Percentiles rank a stretch among this genome's conserved stretches.
These are phyloP conservation scores for Lobosporangium transversale DNA, from an alignment of 192 early-diverging fungal genomes.

Conservation along the genomic window DNA sequence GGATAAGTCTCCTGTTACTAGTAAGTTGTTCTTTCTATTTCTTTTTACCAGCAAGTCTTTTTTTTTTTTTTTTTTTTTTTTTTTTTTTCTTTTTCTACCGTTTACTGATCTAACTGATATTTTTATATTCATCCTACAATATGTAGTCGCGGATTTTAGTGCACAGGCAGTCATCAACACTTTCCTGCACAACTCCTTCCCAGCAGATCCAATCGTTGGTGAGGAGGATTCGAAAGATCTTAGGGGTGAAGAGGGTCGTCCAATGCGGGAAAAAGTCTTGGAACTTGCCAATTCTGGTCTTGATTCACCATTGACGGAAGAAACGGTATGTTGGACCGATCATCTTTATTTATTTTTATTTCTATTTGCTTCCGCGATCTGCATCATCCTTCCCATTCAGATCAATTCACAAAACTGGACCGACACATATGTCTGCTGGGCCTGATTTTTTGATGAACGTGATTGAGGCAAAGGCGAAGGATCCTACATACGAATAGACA, in stretches of 20 bases:
- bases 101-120: background rate
- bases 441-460: no score
- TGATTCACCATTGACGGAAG: slow-evolving; percentile 64
- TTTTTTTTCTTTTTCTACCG: slow-evolving; percentile 7
- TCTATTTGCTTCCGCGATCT: background rate
- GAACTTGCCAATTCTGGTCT: slow-evolving; percentile 81
- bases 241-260: slow-evolving; percentile 70
- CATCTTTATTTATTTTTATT: slow-evolving; percentile 10
- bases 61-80: slow-evolving; percentile 11
- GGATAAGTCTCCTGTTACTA: slow-evolving; percentile 96
- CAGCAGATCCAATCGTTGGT: slow-evolving; percentile 91
- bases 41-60: background rate
- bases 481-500: no score
- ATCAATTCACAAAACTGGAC: no score
- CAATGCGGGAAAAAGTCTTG: slow-evolving; percentile 80
- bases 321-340: slow-evolving; percentile 64
- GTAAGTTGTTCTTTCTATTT: slow-evolving; percentile 54
- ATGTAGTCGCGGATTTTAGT: slow-evolving; percentile 90
- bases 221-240: slow-evolving; percentile 95
- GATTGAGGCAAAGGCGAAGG: no score
- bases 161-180: slow-evolving; percentile 95
- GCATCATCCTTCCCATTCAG: no score
- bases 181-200: slow-evolving; percentile 79
- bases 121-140: no score
- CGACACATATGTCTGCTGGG: no score